Evolutionary conservation across 2,329 filamentous ascomycete genomes (phyloP), one percentile per base, ranked within the genome.

Genomic region (Ophiostoma angusticollis): DNA sequence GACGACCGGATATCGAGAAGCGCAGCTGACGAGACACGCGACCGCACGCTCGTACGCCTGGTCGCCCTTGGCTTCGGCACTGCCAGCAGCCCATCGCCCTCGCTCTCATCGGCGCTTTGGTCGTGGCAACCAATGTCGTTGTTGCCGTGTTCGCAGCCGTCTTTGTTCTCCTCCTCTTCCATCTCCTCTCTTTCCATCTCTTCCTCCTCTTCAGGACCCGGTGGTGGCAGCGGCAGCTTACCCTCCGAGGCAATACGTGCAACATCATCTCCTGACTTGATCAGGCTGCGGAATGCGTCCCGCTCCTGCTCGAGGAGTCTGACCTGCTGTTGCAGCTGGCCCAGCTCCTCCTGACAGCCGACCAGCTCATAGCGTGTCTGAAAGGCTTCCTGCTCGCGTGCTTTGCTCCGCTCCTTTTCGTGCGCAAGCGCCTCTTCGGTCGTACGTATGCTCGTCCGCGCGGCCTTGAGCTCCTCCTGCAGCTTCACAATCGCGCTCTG

Each of bases 191-290:
- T 24, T 43, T 78, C 75, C 24, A 73, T 65, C 12, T 68, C 65
- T 11, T 67, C 61, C n/a, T 64, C 63, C 2, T 45, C 49, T 41
- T 49, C 36, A 30, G 64, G 51, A 22, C 60, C 61, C 0, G 58
- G 47, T 6, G 59, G 54, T 2, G 80, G 80, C 11, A 84, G 60
- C 3, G 80, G 76, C 39, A 85, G 70, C 31, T 67, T 70, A 14
- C 79, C 80, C 54, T 85, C 79, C 17, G 79, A 76, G 3, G 81
- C 80, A 38, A 85, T 78, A 35, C 77, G 71, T 16, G 78, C 72
- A 18, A 84, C 70, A 16, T 58, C 54, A 53, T 84, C 80, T 51
- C 85, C 80, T 49, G 81, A 80, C 58, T 80, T 70, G 23, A 81
- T 71, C 36, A 77, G 75, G 3, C 72, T 77, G 60, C 80, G 83